phyloP scores from a whole-genome alignment of 768 basidiomycete species.

The Xerocomellus amylosporus region DNA sequence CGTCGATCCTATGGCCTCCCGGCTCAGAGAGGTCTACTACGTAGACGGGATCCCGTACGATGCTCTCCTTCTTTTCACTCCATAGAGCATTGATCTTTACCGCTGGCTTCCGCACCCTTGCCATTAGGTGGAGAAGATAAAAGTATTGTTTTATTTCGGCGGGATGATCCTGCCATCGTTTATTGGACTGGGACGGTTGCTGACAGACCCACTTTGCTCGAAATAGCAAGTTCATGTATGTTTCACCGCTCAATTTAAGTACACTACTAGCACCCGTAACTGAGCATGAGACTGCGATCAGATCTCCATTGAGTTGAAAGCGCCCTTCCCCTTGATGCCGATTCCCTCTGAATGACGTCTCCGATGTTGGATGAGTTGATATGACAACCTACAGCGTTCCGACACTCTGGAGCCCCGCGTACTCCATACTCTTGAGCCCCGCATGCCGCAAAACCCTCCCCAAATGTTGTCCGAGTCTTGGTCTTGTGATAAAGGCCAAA shows the following conservation, averaged over 20 bases:
- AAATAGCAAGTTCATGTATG: neutral
- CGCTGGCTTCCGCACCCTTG: neutral
- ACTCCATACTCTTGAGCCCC: no score
- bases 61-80: conserved; percentile 20
- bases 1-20: conserved; percentile 60
- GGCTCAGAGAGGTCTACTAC: conserved; percentile 29
- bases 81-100: conserved; percentile 20
- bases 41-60: conserved; percentile 34
- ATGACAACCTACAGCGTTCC: neutral
- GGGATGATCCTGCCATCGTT: neutral
- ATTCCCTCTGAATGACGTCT: neutral
- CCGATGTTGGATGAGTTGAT: no score
- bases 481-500: neutral
- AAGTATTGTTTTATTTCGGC: neutral
- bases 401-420: neutral
- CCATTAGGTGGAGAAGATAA: conserved; percentile 9
- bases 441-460: neutral
- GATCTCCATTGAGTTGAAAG: neutral
- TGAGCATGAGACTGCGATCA: neutral
- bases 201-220: neutral
- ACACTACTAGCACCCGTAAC: neutral
- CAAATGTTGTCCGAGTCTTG: neutral
- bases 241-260: conserved; percentile 3
- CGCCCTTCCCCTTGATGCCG: neutral
- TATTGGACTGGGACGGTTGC: neutral